Conservation (phyloP, 257 asterid genomes). For the Linaria vulgaris region DNA sequence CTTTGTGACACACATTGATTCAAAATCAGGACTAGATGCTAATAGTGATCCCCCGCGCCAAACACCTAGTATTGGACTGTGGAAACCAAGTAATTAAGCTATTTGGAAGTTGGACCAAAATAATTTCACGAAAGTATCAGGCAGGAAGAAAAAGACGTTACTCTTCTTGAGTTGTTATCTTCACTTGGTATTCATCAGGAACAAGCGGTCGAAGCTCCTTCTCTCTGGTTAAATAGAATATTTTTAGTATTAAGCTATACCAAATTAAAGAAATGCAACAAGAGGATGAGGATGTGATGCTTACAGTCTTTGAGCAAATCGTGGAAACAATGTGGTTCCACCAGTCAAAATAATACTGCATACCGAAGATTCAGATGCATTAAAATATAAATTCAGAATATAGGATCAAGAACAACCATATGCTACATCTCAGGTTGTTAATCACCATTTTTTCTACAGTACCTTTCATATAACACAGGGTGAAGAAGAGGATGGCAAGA, state of each 20-base stretch:
- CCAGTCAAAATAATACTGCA: conserved; percentile 92
- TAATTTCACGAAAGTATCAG: conserved; percentile 17
- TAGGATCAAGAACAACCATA: conserved; percentile 22
- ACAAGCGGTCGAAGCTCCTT: conserved; percentile 94
- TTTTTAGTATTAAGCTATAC: conserved; percentile 7
- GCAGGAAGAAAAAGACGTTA: conserved; percentile 36
- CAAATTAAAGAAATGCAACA: background rate
- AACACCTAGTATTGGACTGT: conserved; percentile 90
- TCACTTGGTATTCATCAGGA: conserved; percentile 74
- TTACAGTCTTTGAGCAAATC: conserved; percentile 92
- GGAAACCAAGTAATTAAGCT: conserved; percentile 20
- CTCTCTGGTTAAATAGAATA: conserved; percentile 50
- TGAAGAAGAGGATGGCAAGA: conserved; percentile 91
- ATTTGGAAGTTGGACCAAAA: conserved; percentile 11
- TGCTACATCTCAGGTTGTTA: conserved; percentile 1
- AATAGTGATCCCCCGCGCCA: conserved; percentile 99
- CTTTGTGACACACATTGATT: conserved; percentile 87
- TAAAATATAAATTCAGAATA: conserved; percentile 21
- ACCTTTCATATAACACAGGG: conserved; percentile 95
- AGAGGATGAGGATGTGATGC: conserved; percentile 26
- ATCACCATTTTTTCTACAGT: conserved; percentile 19
- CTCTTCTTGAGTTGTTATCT: conserved; percentile 88
- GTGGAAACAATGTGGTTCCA: conserved; percentile 88
- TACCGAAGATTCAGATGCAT: conserved; percentile 24
- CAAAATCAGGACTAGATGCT: conserved; percentile 97